These are phyloP conservation scores for Sugiyamaella japonica DNA, from an alignment of 1,139 yeast species.

Conservation along the genomic window DNA sequence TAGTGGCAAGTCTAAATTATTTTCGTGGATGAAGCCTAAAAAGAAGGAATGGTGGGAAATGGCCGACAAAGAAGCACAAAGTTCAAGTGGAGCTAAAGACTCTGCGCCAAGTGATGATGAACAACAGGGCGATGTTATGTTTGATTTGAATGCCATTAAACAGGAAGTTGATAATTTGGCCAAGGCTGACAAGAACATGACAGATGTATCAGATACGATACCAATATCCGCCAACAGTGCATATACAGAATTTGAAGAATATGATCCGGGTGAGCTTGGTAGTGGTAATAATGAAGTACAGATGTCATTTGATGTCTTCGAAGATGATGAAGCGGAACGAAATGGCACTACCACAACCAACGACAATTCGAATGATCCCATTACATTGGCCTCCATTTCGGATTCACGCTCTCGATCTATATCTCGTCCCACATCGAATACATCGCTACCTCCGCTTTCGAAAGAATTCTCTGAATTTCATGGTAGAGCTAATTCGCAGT, in stretches of 20 bases:
- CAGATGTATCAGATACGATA: background rate
- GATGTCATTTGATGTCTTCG: slow-evolving; percentile 33
- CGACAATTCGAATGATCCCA: no score
- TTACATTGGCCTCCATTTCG: no score
- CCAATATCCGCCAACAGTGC: slow-evolving; percentile 11
- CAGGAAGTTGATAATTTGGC: slow-evolving; percentile 32
- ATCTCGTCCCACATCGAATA: background rate
- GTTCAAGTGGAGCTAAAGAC: slow-evolving; percentile 2
- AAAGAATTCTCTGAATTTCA: background rate
- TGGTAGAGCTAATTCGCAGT: background rate
- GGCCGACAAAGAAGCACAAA: slow-evolving; percentile 43
- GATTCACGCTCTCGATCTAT: no score
- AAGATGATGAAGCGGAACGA: slow-evolving; percentile 24
- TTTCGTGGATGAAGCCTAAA: slow-evolving; percentile 67
- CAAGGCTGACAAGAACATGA: slow-evolving; percentile 1
- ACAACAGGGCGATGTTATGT: slow-evolving; percentile 31
- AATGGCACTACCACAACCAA: slow-evolving; percentile 7
- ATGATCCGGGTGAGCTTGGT: slow-evolving; percentile 19
- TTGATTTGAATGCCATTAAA: slow-evolving; percentile 44
- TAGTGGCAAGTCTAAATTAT: slow-evolving; percentile 32
- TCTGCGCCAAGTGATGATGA: slow-evolving; percentile 19
- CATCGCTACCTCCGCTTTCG: background rate
- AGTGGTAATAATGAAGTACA: slow-evolving; percentile 25
- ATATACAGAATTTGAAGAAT: slow-evolving; percentile 17
- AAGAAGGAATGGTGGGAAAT: slow-evolving; percentile 89